These are phyloP conservation scores for Lecanicillium sp. DNA, from an alignment of 2,329 filamentous ascomycete genomes.

Conservation along the genomic window DNA sequence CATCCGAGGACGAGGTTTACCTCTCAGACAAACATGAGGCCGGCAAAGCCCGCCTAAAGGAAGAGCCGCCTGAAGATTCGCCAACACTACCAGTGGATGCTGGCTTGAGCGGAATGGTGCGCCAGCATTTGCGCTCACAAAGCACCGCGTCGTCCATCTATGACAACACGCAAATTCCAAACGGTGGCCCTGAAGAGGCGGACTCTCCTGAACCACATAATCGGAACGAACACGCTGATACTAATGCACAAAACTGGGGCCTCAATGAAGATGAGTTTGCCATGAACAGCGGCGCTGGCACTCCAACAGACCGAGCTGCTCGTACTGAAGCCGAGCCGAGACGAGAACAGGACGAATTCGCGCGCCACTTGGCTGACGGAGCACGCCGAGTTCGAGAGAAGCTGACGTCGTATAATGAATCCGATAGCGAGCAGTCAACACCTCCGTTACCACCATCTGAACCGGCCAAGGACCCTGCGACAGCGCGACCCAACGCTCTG, in stretches of 20 bases:
- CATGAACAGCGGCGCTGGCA: slow-evolving; percentile 13
- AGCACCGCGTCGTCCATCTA: slow-evolving; percentile 80
- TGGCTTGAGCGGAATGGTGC: slow-evolving; percentile 73
- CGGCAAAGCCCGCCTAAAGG: slow-evolving; percentile 5
- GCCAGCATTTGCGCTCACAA: slow-evolving; percentile 72
- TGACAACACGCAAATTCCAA: slow-evolving; percentile 32
- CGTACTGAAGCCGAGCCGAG: slow-evolving; percentile 23
- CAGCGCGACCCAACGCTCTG: slow-evolving; percentile 45
- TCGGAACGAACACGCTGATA: slow-evolving; percentile 15
- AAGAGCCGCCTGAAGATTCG: slow-evolving; percentile 48
- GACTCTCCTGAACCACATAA: slow-evolving; percentile 25
- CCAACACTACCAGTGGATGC: slow-evolving; percentile 64
- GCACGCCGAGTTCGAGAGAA: slow-evolving; percentile 65
- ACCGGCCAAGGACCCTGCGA: slow-evolving; percentile 20
- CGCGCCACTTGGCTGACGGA: slow-evolving; percentile 61
- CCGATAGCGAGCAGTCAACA: slow-evolving; percentile 36
- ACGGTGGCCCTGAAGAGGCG: slow-evolving; percentile 15
- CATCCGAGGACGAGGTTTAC: slow-evolving; percentile 21
- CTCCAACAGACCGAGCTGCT: background rate
- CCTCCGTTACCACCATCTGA: slow-evolving; percentile 22
- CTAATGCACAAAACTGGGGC: slow-evolving; percentile 7
- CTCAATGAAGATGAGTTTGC: slow-evolving; percentile 15
- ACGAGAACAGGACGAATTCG: slow-evolving; percentile 60
- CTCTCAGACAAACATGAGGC: slow-evolving; percentile 14
- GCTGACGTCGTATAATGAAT: slow-evolving; percentile 59